Evolutionary conservation across 2,329 filamentous ascomycete species (phyloP).

Genomic region (Mollisiaceae sp.): DNA sequence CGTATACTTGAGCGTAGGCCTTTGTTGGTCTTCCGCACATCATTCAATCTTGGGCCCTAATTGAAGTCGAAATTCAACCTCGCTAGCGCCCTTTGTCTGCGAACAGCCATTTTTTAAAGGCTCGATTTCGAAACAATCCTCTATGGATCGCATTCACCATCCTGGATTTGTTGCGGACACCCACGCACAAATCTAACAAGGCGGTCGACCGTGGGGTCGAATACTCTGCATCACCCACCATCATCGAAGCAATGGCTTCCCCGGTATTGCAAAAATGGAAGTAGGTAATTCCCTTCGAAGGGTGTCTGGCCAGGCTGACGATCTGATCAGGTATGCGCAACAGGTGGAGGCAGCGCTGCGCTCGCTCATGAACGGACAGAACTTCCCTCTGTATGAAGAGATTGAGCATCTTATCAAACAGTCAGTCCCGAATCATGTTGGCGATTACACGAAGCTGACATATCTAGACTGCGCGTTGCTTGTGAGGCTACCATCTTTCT

Average conservation of each 20-base stretch:
- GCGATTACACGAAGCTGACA: slow-evolving; percentile 25
- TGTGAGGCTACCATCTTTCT: slow-evolving; percentile 75
- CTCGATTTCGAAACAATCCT: slow-evolving; percentile 18
- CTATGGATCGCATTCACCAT: slow-evolving; percentile 39
- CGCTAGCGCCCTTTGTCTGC: slow-evolving; percentile 23
- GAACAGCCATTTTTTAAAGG: slow-evolving; percentile 16
- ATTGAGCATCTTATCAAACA: slow-evolving; percentile 46
- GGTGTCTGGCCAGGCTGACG: slow-evolving; percentile 28
- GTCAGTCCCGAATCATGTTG: slow-evolving; percentile 32
- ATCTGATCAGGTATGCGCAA: slow-evolving; percentile 45
- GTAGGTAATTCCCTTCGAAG: slow-evolving; percentile 46
- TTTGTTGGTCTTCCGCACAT: slow-evolving; percentile 11
- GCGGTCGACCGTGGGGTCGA: slow-evolving; percentile 56
- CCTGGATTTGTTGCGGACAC: slow-evolving; percentile 41
- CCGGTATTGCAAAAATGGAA: slow-evolving; percentile 55
- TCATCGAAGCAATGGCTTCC: slow-evolving; percentile 33
- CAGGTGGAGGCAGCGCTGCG: slow-evolving; percentile 54
- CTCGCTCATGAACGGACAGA: slow-evolving; percentile 53
- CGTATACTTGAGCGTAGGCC: background rate
- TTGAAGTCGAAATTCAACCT: background rate
- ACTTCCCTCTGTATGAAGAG: slow-evolving; percentile 50
- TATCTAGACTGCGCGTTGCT: slow-evolving; percentile 49
- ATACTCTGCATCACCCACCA: slow-evolving; percentile 18
- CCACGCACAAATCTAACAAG: slow-evolving; percentile 62
- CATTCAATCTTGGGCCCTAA: background rate